Evolutionary conservation across 2,329 filamentous ascomycete genomes (phyloP), one percentile per base, ranked within the genome.

Genomic region (Macrophomina phaseolina): DNA sequence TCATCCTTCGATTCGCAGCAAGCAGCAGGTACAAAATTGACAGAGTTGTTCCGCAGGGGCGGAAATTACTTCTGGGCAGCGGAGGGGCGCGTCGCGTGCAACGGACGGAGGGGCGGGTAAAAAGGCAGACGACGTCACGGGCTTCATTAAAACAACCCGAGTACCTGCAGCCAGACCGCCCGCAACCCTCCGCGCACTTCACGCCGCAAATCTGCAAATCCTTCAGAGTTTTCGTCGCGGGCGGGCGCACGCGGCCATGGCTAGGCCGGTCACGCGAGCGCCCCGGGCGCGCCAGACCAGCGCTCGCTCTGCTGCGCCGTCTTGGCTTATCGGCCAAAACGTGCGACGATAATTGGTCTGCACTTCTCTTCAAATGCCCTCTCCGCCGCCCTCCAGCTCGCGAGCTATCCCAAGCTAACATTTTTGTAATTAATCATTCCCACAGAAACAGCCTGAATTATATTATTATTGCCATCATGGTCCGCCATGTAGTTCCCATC

Each of bases 401-500:
- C n/a, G 18, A 32, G 49, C 51, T 65, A 40, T 32, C 30, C 40
- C 63, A 40, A 48, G 40, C 63, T 55, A 46, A n/a, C 16, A 18
- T 5, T 49, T 38, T 62, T 51, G 40, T 48, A 48, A 56, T 46
- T 48, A 56, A 65, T 48, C 40, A 40, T 23, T 30, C 23, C 18
- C 49, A 23, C 40, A 56, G 32, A 23, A 23, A 23, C 23, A 23
- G 23, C 23, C n/a, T n/a, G 12, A 6, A 28, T 18, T 62, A 48
- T 49, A 62, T 62, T 62, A 38, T 51, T 49, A 62, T 62, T 62
- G 49, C 63, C 65, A 66, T 42, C 55, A 66, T 66, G 65, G 65
- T 66, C 46, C 65, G 65, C 65, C 65, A 66, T 66, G 65, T 56
- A 28, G 65, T 66, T 9, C 65, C 65, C 65, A 66, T 66, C 56